Base-by-base conservation (phyloP, 2,329 filamentous ascomycete species). In the Apiospora koreana region DNA sequence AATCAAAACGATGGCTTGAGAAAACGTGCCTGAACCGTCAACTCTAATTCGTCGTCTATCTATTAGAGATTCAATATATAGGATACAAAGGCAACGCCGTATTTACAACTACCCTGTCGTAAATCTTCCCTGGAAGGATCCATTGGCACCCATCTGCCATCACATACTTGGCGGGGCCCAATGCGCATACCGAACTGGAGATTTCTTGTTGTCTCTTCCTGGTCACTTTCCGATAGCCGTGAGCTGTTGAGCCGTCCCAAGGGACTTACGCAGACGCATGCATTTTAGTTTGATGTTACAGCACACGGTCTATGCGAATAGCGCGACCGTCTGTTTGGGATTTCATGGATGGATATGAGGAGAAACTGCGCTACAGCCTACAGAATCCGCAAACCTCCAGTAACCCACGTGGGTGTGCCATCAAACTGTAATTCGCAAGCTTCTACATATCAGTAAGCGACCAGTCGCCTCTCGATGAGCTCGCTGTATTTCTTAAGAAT, bases 11-110 rank as follows among this genome's bases (percentile, higher is more conserved):
- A 41, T 4, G 48, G 10, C 14, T 41, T 54, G 58, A 48, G 45
- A 70, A 71, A 76, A 76, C 76, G 75, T 77, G 75, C 72, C 64
- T 69, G 65, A 35, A 68, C 42, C 68, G 41, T 38, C 70, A 72
- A 71, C 72, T 74, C 69, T 76, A 74, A 78, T 77, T 77, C 73
- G 76, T 75, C 71, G 66, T 71, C 68, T 14, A 6, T 25, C 6
- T 41, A n/a, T 23, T 18, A 38, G 14, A 46, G 42, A 46, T n/a
- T 35, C 21, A 54, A 35, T 58, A 43, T 50, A 25, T 18, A 28
- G 67, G 65, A 45, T 31, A 28, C 38, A 45, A 68, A 50, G 67
- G 14, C 67, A 28, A n/a, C 45, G 12, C 45, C 18, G 18, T 62
- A n/a, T 12, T 54, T 71, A 46, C 35, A 45, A n/a, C 50, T 68